phyloP scores from a whole-genome alignment of 768 basidiomycete species.

The Obba rivulosa region DNA sequence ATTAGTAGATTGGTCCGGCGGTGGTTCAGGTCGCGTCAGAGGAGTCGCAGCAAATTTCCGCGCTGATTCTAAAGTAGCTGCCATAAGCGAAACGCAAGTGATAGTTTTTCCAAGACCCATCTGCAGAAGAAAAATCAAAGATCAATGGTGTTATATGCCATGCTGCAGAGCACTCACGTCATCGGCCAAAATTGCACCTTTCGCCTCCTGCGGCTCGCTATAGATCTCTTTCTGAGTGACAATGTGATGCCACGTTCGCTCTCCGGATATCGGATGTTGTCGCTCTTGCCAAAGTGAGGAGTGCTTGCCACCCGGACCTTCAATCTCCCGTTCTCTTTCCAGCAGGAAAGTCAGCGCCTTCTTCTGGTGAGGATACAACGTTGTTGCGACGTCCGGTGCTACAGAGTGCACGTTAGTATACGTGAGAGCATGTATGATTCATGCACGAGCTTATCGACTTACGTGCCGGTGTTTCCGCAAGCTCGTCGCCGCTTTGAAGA shows the following conservation, averaged over 20 bases:
- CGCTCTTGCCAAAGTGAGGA: slow-evolving; percentile 70
- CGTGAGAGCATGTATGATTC: slow-evolving; percentile 12
- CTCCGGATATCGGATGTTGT: slow-evolving; percentile 41
- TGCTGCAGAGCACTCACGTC: slow-evolving; percentile 60
- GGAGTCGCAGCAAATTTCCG: slow-evolving; percentile 56
- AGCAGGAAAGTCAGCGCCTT: slow-evolving; percentile 94
- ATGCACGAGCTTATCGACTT: slow-evolving; percentile 24
- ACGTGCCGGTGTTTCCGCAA: slow-evolving; percentile 85
- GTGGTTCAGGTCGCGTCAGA: slow-evolving; percentile 36
- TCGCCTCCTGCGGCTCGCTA: slow-evolving; percentile 63
- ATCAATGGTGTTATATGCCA: no score
- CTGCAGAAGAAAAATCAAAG: slow-evolving; percentile 47
- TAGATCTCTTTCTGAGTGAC: slow-evolving; percentile 78
- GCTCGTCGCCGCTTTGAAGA: slow-evolving; percentile 80
- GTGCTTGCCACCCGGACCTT: slow-evolving; percentile 48
- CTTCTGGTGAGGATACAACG: slow-evolving; percentile 95
- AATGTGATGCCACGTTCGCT: slow-evolving; percentile 68
- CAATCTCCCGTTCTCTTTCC: slow-evolving; percentile 73
- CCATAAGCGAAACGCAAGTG: slow-evolving; percentile 90
- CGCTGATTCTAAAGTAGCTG: slow-evolving; percentile 74
- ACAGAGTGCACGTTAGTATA: no score
- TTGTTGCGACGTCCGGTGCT: slow-evolving; percentile 75
- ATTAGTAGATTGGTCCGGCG: slow-evolving; percentile 9
- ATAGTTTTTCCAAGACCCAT: slow-evolving; percentile 99
- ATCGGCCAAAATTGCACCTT: slow-evolving; percentile 92